Percentiles rank a stretch among this genome's conserved stretches.
These are phyloP conservation scores for Apophysomyces variabilis DNA, from an alignment of 371 early-diverging fungal species.

Conservation along the genomic window DNA sequence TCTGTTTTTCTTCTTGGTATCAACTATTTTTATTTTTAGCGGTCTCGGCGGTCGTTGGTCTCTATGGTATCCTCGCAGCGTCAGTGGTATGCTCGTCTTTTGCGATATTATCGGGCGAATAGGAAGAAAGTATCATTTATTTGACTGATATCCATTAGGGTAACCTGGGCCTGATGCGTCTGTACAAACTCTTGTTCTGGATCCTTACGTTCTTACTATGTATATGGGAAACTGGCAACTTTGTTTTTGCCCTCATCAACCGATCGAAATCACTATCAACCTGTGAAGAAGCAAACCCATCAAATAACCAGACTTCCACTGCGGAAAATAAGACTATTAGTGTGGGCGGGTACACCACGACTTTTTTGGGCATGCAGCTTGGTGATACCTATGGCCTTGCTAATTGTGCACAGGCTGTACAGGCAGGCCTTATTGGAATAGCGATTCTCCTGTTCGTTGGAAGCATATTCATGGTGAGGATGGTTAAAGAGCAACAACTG, in stretches of 20 bases:
- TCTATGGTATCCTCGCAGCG: slow-evolving; percentile 42
- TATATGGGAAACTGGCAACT: slow-evolving; percentile 44
- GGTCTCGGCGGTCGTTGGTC: slow-evolving; percentile 36
- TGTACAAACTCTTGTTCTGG: slow-evolving; percentile 46
- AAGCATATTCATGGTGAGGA: slow-evolving; percentile 42
- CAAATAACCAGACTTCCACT: slow-evolving; percentile 17
- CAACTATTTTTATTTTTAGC: slow-evolving; percentile 20
- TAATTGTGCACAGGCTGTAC: slow-evolving; percentile 51
- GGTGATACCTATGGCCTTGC: slow-evolving; percentile 54
- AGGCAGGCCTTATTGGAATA: slow-evolving; percentile 51
- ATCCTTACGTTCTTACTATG: slow-evolving; percentile 36
- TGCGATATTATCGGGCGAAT: background rate
- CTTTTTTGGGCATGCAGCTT: slow-evolving; percentile 51
- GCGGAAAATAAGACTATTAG: slow-evolving; percentile 22
- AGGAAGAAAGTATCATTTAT: background rate
- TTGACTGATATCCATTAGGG: slow-evolving; percentile 28
- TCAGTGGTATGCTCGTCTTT: slow-evolving; percentile 30
- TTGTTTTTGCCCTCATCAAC: slow-evolving; percentile 43
- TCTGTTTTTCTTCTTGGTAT: background rate
- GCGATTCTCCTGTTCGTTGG: slow-evolving; percentile 51
- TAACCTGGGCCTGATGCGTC: slow-evolving; percentile 47
- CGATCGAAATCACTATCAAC: slow-evolving; percentile 34
- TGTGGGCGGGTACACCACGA: slow-evolving; percentile 39
- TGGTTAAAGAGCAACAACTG: background rate
- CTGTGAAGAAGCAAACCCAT: slow-evolving; percentile 40